Base-by-base conservation (phyloP, 106 monocot species). In the Acorus calamus region DNA sequence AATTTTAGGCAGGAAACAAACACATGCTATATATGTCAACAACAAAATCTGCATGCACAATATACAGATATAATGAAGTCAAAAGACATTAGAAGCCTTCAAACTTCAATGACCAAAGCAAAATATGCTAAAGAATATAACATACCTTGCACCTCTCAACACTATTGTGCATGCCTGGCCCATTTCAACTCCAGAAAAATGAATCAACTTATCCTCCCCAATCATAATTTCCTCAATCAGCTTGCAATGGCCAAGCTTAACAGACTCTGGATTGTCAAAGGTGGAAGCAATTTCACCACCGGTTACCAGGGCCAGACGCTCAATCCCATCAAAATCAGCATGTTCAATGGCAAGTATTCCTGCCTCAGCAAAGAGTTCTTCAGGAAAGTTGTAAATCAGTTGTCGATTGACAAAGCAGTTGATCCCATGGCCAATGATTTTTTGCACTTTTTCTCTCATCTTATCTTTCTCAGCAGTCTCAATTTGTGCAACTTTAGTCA, bases 191-290 rank as follows among this genome's bases (percentile, higher is more conserved):
- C 91, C 96, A 77, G 91, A 98, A 66, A 98, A 98, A 65, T 75
- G 84, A 70, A 98, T 98, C 55, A 98, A 69, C 70, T 49, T 98
- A 56, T 98, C 96, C 50, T 98, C 91, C 0, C 96, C 96, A 77
- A 98, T 98, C 96, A 98, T 98, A 43, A 98, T 91, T 77, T 98
- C 96, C 59, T 98, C 96, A 73, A 98, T 98, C 49, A 85, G 83
- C 69, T 88, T 98, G 79, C 96, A 98, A 6, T 83, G 78, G 2
- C 96, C 96, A 68, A 98, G 91, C 71, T 92, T 98, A 57, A 98
- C 91, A 60, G 91, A 88, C 64, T 92, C 96, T 42, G 96, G 96
- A 60, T 88, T 92, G 66, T 98, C 96, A 64, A 98, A 98, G 14
- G 96, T 98, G 14, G 96, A 98, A 47, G 96, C 77, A 67, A 98